These are phyloP conservation scores for Lanmaoa pseudosensibilis DNA, from an alignment of 768 basidiomycete species.

Conservation along the genomic window DNA sequence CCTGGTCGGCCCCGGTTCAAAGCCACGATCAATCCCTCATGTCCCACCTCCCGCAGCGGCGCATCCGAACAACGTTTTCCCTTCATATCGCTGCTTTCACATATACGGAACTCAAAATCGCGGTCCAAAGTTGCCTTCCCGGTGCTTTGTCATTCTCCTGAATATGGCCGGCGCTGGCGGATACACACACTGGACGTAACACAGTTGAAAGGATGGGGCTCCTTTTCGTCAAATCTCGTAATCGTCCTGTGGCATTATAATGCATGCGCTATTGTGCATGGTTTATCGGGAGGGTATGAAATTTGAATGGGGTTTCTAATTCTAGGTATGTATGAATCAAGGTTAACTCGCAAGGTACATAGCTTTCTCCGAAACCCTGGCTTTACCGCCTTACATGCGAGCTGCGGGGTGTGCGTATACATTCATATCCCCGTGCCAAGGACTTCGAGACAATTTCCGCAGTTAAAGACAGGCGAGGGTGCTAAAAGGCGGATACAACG, in stretches of 20 bases:
- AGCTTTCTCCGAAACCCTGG: slow-evolving; percentile 9
- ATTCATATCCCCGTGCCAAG: slow-evolving; percentile 17
- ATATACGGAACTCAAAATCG: slow-evolving; percentile 2
- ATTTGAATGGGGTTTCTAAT: slow-evolving; percentile 16
- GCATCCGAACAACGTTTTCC: slow-evolving; percentile 1
- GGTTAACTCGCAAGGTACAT: slow-evolving; percentile 20
- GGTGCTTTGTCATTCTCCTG: slow-evolving; percentile 3
- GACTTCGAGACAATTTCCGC: slow-evolving; percentile 22
- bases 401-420: slow-evolving; percentile 5
- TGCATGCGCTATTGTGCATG: slow-evolving; percentile 11
- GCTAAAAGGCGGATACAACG: slow-evolving; percentile 2
- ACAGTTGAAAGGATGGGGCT: background rate
- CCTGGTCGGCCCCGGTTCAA: slow-evolving; percentile 10
- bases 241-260: slow-evolving; percentile 1
- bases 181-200: slow-evolving; percentile 20
- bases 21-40: slow-evolving; percentile 13
- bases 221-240: slow-evolving; percentile 18
- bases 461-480: slow-evolving; percentile 17
- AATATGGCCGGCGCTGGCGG: background rate
- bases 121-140: slow-evolving; percentile 3
- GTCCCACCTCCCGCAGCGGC: background rate
- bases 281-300: slow-evolving; percentile 1
- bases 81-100: slow-evolving; percentile 9
- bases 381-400: slow-evolving; percentile 19
- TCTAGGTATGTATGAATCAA: slow-evolving; percentile 17